A percentile compares a stretch with the other conserved stretches of the same genome.
phyloP scores from a whole-genome alignment of 306 rosid genomes.

The Sicyos baderoa region DNA sequence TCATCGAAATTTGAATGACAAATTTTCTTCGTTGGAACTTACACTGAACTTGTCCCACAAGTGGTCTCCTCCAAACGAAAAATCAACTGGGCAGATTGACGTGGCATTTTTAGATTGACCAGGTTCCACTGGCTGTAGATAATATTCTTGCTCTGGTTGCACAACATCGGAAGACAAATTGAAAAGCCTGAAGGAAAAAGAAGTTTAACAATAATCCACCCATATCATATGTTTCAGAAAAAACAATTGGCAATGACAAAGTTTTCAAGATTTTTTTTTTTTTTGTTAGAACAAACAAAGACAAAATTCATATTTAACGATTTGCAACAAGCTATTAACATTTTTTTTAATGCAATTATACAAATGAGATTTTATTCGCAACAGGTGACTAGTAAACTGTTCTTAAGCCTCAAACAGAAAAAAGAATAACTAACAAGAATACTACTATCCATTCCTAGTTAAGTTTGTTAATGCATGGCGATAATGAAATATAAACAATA shows the following conservation, averaged over 20 bases:
- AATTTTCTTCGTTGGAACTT: slow-evolving; percentile 36
- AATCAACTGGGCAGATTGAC: slow-evolving; percentile 79
- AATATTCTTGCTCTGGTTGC: slow-evolving; percentile 94
- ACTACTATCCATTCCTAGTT: background rate
- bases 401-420: background rate
- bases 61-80: slow-evolving; percentile 92
- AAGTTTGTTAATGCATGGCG: background rate
- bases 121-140: slow-evolving; percentile 70
- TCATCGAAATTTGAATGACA: slow-evolving; percentile 4
- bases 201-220: background rate
- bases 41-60: slow-evolving; percentile 93
- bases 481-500: background rate
- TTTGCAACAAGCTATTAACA: background rate
- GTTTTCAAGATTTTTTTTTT: background rate
- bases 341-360: background rate
- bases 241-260: background rate
- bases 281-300: background rate
- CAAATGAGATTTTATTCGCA: background rate
- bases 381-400: background rate
- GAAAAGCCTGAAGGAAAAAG: slow-evolving; percentile 57
- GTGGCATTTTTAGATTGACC: slow-evolving; percentile 76
- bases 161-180: slow-evolving; percentile 33
- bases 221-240: background rate
- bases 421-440: background rate
- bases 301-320: background rate